phyloP scores from a whole-genome alignment of 1,139 yeast species.

The Geotrichum cucujoidarum region DNA sequence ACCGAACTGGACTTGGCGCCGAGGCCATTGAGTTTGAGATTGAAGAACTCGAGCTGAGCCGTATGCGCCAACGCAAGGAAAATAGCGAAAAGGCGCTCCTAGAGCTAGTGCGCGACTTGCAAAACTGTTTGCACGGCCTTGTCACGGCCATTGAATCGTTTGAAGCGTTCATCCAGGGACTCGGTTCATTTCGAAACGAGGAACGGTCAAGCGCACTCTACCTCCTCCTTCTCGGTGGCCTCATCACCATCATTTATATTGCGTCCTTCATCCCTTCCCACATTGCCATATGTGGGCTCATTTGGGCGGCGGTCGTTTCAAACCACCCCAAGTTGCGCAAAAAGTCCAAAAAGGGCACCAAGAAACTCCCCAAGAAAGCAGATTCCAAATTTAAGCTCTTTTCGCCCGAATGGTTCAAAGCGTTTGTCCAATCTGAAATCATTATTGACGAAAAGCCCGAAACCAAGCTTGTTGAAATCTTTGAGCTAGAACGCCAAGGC shows the following conservation, averaged over 20 bases:
- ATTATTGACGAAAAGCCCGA: constrained; percentile 63
- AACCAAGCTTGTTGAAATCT: constrained; percentile 57
- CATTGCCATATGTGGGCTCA: constrained; percentile 54
- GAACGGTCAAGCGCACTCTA: constrained; percentile 54
- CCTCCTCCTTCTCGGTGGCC: constrained; percentile 43
- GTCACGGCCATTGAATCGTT: constrained; percentile 48
- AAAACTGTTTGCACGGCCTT: constrained; percentile 55
- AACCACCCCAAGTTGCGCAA: constrained; percentile 35
- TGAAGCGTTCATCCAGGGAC: constrained; percentile 55
- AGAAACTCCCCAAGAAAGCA: background rate
- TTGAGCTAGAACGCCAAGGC: constrained; percentile 66
- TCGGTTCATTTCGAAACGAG: constrained; percentile 73
- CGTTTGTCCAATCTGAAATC: constrained; percentile 46
- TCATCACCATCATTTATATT: constrained; percentile 44
- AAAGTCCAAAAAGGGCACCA: constrained; percentile 25
- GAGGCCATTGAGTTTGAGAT: constrained; percentile 9
- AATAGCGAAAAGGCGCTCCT: constrained; percentile 31
- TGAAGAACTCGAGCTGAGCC: constrained; percentile 7
- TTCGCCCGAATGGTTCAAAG: constrained; percentile 25
- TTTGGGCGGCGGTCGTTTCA: constrained; percentile 28
- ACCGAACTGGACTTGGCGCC: constrained; percentile 5
- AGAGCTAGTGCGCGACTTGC: constrained; percentile 57
- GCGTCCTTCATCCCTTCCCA: constrained; percentile 71
- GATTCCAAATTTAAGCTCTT: background rate
- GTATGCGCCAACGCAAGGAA: constrained; percentile 2